These are phyloP conservation scores for Alloascoidea hylecoeti DNA, from an alignment of 805 yeast species.

Conservation along the genomic window DNA sequence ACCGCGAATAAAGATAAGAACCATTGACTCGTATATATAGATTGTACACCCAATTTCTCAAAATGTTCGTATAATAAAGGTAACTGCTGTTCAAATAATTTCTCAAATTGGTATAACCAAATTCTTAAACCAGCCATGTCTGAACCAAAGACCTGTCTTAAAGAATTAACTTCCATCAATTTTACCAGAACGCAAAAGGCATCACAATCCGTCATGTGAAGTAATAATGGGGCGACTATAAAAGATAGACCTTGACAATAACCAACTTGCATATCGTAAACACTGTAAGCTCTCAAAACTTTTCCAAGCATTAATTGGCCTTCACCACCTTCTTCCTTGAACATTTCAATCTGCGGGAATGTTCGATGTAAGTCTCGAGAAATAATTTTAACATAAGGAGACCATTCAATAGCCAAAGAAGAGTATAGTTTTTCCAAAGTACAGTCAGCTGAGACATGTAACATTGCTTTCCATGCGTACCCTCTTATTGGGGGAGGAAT, in stretches of 20 bases:
- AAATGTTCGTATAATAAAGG: slow-evolving; percentile 30
- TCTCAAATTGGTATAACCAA: slow-evolving; percentile 37
- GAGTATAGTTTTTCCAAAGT: slow-evolving; percentile 20
- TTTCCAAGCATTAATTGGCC: slow-evolving; percentile 34
- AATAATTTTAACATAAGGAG: slow-evolving; percentile 30
- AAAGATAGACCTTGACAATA: slow-evolving; percentile 58
- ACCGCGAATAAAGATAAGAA: slow-evolving; percentile 46
- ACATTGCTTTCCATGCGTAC: slow-evolving; percentile 18
- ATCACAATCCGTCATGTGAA: slow-evolving; percentile 24
- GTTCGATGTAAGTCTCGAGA: slow-evolving; percentile 46
- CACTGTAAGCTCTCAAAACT: slow-evolving; percentile 45
- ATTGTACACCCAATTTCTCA: slow-evolving; percentile 23
- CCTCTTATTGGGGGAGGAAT: slow-evolving; percentile 20
- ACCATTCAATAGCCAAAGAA: slow-evolving; percentile 23
- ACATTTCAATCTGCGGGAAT: slow-evolving; percentile 38
- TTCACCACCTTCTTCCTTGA: slow-evolving; percentile 23
- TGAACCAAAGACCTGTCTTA: slow-evolving; percentile 35
- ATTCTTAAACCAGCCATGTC: slow-evolving; percentile 39
- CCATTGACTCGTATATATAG: slow-evolving; percentile 47
- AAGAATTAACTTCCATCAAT: slow-evolving; percentile 44
- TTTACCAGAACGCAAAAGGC: slow-evolving; percentile 37
- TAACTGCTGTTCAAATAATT: slow-evolving; percentile 24
- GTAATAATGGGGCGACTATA: slow-evolving; percentile 42
- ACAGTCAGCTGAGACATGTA: slow-evolving; percentile 12
- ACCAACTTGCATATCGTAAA: slow-evolving; percentile 51